Conservation (phyloP, 139 green algal species). For the Nannochloris sp. region DNA sequence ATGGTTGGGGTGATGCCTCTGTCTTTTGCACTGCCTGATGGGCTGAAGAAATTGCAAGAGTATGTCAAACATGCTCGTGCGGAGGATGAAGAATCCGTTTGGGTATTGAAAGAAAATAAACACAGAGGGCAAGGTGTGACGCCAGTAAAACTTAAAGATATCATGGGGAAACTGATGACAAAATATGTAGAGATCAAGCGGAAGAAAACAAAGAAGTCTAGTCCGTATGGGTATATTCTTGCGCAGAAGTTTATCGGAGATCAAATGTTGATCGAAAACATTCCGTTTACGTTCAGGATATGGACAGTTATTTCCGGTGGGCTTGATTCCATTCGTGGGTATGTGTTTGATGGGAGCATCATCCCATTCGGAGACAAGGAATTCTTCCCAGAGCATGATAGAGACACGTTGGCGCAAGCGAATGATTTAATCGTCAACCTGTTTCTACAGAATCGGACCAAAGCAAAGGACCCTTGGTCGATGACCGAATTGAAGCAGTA, state of each 20-base stretch:
- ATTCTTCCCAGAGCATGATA: not conserved
- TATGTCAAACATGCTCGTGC: constrained; percentile 30
- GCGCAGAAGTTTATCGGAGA: constrained; percentile 44
- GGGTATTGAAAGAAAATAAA: constrained; percentile 55
- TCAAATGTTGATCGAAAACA: constrained; percentile 33
- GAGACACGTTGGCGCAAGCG: not conserved
- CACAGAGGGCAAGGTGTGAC: constrained; percentile 47
- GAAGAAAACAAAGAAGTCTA: not conserved
- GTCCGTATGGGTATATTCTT: constrained; percentile 26
- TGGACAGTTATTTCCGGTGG: constrained; percentile 48
- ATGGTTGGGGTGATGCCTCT: constrained; percentile 39
- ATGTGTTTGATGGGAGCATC: constrained; percentile 49
- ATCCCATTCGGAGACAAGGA: constrained; percentile 37
- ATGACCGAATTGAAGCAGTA: constrained; percentile 35
- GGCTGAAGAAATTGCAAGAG: constrained; percentile 4
- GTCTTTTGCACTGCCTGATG: constrained; percentile 43
- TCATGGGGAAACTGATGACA: not conserved
- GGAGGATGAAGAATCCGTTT: constrained; percentile 14
- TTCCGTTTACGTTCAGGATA: constrained; percentile 46
- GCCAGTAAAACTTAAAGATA: not conserved
- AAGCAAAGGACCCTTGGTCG: constrained; percentile 38
- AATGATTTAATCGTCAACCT: constrained; percentile 51
- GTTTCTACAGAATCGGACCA: constrained; percentile 42
- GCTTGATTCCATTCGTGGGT: constrained; percentile 29
- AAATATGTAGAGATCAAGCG: constrained; percentile 4